Conservation (phyloP, 2,329 filamentous ascomycete species). For the Aspergillus novoparasiticus region DNA sequence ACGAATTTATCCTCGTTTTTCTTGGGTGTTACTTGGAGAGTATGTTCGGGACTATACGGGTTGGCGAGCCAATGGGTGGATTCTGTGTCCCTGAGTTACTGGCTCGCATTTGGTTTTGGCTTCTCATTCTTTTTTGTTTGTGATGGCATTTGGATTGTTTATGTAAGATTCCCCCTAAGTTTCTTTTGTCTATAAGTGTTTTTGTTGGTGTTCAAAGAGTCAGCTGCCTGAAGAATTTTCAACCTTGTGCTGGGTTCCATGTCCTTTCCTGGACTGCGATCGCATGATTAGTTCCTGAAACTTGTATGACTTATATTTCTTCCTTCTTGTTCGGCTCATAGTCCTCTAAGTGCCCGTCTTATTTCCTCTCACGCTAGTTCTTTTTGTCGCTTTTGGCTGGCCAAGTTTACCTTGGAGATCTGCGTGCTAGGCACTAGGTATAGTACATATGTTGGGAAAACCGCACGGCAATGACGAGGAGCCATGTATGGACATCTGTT, state of each 20-base stretch:
- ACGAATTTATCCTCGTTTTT: constrained; percentile 16
- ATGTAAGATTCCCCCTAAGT: constrained; percentile 17
- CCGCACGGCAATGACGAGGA: neutral
- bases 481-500: neutral
- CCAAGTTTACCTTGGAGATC: neutral
- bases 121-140: constrained; percentile 3
- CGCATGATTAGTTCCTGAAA: constrained; percentile 12
- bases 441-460: neutral
- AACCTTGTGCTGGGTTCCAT: constrained; percentile 3
- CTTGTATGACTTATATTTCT: constrained; percentile 1
- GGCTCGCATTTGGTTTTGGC: constrained; percentile 9
- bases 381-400: neutral
- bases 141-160: constrained; percentile 18
- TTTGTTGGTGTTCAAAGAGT: constrained; percentile 16
- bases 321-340: neutral
- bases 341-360: neutral
- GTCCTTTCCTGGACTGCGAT: constrained; percentile 5
- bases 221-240: constrained; percentile 11
- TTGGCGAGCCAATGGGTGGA: constrained; percentile 17
- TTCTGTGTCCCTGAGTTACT: constrained; percentile 7
- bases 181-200: constrained; percentile 9
- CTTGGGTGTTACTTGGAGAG: constrained; percentile 13
- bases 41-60: constrained; percentile 16
- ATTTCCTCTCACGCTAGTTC: neutral
- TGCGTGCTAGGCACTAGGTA: neutral